A percentile compares a stretch with the other conserved stretches of the same genome.
phyloP scores from a whole-genome alignment of 2,329 filamentous ascomycete species.

The Sphaerulina musiva region DNA sequence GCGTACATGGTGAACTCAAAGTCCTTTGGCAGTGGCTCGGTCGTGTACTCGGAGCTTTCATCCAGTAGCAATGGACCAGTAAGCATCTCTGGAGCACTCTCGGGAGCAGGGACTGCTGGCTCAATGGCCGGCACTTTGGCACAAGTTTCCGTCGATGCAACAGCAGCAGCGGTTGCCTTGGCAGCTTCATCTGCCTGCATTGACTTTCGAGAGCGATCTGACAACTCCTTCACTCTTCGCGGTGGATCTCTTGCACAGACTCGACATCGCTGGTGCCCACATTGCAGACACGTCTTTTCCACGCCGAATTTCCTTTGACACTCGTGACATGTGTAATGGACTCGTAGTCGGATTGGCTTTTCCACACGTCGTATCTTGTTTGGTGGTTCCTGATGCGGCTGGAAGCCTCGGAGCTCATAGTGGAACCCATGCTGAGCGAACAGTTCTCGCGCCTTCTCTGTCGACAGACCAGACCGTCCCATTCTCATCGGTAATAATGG shows the following conservation, averaged over 20 bases:
- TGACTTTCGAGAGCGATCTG: conserved; percentile 45
- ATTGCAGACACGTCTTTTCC: conserved; percentile 67
- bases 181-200: conserved; percentile 21
- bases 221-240: conserved; percentile 54
- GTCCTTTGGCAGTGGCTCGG: conserved; percentile 8
- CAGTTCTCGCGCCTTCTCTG: conserved; percentile 33
- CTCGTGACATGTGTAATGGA: conserved; percentile 72
- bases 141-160: not conserved
- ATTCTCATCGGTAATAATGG: conserved; percentile 18
- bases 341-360: conserved; percentile 70
- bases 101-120: not conserved
- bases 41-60: conserved; percentile 10
- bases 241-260: conserved; percentile 70
- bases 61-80: conserved; percentile 5
- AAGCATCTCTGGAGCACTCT: not conserved
- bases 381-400: conserved; percentile 17
- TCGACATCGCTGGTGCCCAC: conserved; percentile 73
- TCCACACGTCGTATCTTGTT: conserved; percentile 29
- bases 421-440: conserved; percentile 41
- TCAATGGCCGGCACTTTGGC: conserved; percentile 12
- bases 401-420: conserved; percentile 20
- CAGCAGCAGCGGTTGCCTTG: not conserved
- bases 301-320: conserved; percentile 69
- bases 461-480: conserved; percentile 15
- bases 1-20: conserved; percentile 20